Percentiles rank a stretch among this genome's conserved stretches.
Evolutionary conservation across 345 rosid genomes (phyloP).

Genomic region (Stellera chamaejasme): DNA sequence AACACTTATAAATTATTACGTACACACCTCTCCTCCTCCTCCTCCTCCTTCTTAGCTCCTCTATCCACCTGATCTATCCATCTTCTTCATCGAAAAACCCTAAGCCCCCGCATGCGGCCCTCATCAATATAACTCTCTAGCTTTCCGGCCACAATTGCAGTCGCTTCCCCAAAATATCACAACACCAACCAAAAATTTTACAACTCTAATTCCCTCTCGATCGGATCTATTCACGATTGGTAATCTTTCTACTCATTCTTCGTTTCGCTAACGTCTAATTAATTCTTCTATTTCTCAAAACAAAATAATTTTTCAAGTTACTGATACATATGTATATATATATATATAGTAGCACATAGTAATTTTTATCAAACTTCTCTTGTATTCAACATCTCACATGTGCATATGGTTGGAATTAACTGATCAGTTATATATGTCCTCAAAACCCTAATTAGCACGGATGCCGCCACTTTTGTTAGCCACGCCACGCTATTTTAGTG

Average conservation of each 20-base stretch:
- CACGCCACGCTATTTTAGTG: not conserved
- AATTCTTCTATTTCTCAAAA: not conserved
- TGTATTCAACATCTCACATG: too few species aligned
- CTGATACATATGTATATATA: too few species aligned
- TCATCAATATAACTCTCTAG: too few species aligned
- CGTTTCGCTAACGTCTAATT: not conserved
- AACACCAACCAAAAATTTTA: slow-evolving; percentile 9
- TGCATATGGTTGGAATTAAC: too few species aligned
- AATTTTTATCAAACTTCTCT: not conserved
- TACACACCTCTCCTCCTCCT: not conserved
- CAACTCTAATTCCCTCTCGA: slow-evolving; percentile 4
- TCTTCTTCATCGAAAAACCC: not conserved
- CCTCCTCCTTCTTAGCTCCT: slow-evolving; percentile 11
- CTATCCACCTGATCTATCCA: not conserved
- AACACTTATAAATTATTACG: not conserved
- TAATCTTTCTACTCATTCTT: not conserved
- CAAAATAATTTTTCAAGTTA: not conserved
- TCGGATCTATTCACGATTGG: not conserved
- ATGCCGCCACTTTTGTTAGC: not conserved
- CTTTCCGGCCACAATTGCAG: not conserved
- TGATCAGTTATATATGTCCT: too few species aligned
- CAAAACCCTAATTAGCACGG: slow-evolving; percentile 1
- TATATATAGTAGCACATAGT: not conserved
- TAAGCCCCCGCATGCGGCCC: not conserved
- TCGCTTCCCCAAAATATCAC: slow-evolving; percentile 15